Percentiles rank a stretch among this genome's conserved stretches.
Conservation (phyloP, 108 stramenopile genomes). For the Parmales sp. region DNA sequence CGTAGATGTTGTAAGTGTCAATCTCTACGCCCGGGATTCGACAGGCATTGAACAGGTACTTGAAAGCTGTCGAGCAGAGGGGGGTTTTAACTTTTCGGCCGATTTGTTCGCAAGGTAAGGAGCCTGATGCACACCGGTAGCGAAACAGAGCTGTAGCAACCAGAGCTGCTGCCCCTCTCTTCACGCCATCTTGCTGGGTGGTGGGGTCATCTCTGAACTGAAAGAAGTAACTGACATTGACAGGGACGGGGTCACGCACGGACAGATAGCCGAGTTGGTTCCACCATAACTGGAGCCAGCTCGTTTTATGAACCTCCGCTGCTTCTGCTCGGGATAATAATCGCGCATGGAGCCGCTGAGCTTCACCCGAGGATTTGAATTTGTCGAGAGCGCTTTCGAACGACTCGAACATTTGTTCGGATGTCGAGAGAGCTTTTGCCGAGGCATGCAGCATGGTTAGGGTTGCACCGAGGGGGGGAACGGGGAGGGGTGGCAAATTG, state of each 20-base stretch:
- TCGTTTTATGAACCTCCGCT: conserved; percentile 42
- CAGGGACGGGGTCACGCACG: conserved; percentile 68
- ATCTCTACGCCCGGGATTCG: conserved; percentile 55
- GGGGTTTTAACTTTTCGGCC: neutral
- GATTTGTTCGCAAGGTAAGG: neutral
- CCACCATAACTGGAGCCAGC: conserved; percentile 80
- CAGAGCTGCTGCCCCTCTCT: neutral
- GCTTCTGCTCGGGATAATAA: conserved; percentile 38
- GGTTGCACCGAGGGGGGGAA: conserved; percentile 56
- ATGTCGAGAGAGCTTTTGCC: conserved; percentile 48
- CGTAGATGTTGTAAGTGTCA: conserved; percentile 69
- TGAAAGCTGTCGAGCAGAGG: conserved; percentile 46
- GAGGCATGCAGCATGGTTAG: conserved; percentile 53
- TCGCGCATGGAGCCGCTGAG: conserved; percentile 47
- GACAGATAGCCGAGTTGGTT: conserved; percentile 67
- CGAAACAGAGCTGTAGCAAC: neutral
- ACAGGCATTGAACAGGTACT: conserved; percentile 85
- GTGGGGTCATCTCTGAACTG: conserved; percentile 63
- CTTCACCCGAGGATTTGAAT: conserved; percentile 50
- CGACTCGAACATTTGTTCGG: conserved; percentile 39
- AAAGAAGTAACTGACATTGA: conserved; percentile 80
- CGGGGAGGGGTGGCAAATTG: conserved; percentile 52
- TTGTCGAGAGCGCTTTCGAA: conserved; percentile 39
- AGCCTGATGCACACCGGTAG: neutral
- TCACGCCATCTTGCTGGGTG: neutral